phyloP scores from a whole-genome alignment of 306 rosid genomes.

The Hippophae rhamnoides region DNA sequence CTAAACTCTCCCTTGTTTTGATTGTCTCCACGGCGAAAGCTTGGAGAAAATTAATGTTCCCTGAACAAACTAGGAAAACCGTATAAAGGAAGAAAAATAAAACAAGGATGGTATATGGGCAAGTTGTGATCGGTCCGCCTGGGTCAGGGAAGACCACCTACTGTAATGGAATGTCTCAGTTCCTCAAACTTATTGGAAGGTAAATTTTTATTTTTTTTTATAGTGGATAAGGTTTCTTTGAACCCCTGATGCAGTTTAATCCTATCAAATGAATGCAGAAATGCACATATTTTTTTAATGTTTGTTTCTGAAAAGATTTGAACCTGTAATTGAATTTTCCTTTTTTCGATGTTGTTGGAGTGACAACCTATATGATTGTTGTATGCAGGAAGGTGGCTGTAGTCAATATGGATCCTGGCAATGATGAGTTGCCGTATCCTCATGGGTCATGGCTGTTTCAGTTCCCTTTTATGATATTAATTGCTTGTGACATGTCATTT shows the following conservation, averaged over 20 bases:
- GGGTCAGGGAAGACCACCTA: slow-evolving; percentile 99
- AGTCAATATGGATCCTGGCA: slow-evolving; percentile 91
- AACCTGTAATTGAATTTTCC: background rate
- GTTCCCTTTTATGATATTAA: slow-evolving; percentile 1
- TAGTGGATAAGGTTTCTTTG: background rate
- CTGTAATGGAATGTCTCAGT: slow-evolving; percentile 98
- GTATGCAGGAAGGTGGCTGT: slow-evolving; percentile 77
- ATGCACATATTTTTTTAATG: too few relatives aligned
- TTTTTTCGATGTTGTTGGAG: background rate
- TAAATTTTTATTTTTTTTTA: slow-evolving; percentile 3
- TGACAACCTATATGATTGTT: background rate
- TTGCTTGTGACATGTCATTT: slow-evolving; percentile 13
- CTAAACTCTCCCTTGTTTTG: too few relatives aligned
- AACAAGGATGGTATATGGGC: slow-evolving; percentile 49
- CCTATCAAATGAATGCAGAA: too few relatives aligned
- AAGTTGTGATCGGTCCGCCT: slow-evolving; percentile 91
- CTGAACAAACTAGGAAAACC: too few relatives aligned
- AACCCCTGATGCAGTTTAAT: too few relatives aligned
- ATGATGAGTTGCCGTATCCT: slow-evolving; percentile 91
- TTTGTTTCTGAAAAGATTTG: too few relatives aligned
- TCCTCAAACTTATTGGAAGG: slow-evolving; percentile 86
- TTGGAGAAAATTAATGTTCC: too few relatives aligned
- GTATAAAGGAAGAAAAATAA: too few relatives aligned
- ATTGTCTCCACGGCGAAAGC: too few relatives aligned
- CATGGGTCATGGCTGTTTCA: background rate